Conservation (phyloP, 2,329 filamentous ascomycete genomes). For the Capronia epimyces region DNA sequence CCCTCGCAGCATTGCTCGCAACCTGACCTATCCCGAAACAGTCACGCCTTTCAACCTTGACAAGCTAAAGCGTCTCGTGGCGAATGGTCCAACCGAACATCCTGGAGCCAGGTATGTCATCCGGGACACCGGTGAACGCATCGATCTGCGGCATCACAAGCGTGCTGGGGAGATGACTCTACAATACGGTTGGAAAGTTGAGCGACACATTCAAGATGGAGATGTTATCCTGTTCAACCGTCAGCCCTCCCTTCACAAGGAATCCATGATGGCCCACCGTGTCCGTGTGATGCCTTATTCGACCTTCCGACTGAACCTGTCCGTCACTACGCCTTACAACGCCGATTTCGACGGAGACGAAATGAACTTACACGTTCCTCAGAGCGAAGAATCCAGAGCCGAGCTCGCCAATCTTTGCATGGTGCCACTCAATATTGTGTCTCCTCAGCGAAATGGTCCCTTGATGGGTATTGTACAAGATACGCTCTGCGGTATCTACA, state of each 20-base stretch:
- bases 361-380: constrained; percentile 99
- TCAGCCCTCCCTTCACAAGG: constrained; percentile 97
- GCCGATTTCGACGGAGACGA: constrained; percentile 99
- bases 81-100: constrained; percentile 90
- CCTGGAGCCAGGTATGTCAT: constrained; percentile 97
- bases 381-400: constrained; percentile 92
- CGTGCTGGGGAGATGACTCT: constrained; percentile 78
- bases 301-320: constrained; percentile 94
- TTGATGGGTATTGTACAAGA: constrained; percentile 99
- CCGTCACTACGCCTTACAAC: constrained; percentile 97
- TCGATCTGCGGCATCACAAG: constrained; percentile 90
- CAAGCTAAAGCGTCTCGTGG: constrained; percentile 80
- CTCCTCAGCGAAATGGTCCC: constrained; percentile 90
- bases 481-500: constrained; percentile 92
- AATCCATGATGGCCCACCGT: constrained; percentile 99
- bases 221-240: constrained; percentile 99
- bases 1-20: constrained; percentile 84
- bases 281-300: constrained; percentile 98
- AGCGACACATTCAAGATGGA: constrained; percentile 90
- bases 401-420: constrained; percentile 92
- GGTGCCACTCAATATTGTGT: constrained; percentile 98
- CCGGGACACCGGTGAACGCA: constrained; percentile 83
- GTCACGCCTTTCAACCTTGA: constrained; percentile 98
- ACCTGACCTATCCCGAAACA: constrained; percentile 91
- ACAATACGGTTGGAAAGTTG: constrained; percentile 97